Evolutionary conservation across 768 basidiomycete genomes (phyloP), one percentile per base, ranked within the genome.

Genomic region (Suillus alpinus): DNA sequence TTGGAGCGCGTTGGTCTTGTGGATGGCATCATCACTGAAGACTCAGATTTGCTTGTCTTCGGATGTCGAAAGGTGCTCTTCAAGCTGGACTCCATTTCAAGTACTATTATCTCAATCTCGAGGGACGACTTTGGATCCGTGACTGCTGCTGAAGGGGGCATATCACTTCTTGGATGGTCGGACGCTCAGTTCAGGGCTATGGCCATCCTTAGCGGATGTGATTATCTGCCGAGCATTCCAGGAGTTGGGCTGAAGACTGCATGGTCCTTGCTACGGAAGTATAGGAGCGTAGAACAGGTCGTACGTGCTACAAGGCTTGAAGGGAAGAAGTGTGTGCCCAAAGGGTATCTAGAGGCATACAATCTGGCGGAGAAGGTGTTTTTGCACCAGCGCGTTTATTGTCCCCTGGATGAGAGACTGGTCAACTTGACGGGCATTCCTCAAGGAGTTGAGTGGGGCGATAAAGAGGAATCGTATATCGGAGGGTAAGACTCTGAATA

Each of bases 241-340:
- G 96, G 96, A 1, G 80, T 99, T 43, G 97, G 97, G 7, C 75
- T 99, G 69, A 98, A 97, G 81, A 98, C 93, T 13, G 95, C 97
- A 6, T 91, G 89, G 76, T 75, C 79, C 20, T 77, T 98, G 41
- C 75, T 99, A 65, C 80, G 88, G 68, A 93, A 92, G 71, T 85
- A 92, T 82, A 92, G 89, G 73, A 92, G 91, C 2, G 86, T 88
- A 8, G 93, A 95, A 68, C 91, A 90, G 69, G 91, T 89, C 39
- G 78, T 98, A 32, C 86, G 85, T 63, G 84, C 83, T 29, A 64
- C 98, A 58, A 81, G 83, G 61, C 72, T 93, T 49, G 95, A 96
- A 68, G 95, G 95, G 26, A 91, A 92, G 75, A 87, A 93, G 73
- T 70, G 76, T 7, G 88, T 99, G 5, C 95, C 96, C 1, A 73